Evolutionary conservation across 1,139 yeast genomes (phyloP).

Genomic region (Nadsonia commutata): DNA sequence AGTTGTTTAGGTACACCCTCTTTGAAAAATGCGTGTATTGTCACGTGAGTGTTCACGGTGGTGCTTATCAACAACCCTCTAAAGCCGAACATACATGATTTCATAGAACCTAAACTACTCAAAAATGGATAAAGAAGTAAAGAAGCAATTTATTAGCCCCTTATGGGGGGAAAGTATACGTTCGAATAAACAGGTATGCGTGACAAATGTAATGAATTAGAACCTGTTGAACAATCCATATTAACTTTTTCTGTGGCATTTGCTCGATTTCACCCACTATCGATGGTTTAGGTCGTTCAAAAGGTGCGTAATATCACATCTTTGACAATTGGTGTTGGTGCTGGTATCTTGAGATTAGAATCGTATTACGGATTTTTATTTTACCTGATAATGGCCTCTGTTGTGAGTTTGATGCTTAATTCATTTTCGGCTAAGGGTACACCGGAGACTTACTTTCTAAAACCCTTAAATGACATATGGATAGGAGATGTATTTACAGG

Average conservation of each 20-base stretch:
- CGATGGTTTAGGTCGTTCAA: slow-evolving; percentile 28
- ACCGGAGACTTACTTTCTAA: slow-evolving; percentile 35
- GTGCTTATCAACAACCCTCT: too few relatives aligned
- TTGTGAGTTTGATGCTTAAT: slow-evolving; percentile 32
- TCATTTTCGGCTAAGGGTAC: slow-evolving; percentile 29
- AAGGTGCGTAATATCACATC: slow-evolving; percentile 52
- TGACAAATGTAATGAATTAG: too few relatives aligned
- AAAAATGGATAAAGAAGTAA: background rate
- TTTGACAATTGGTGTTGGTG: slow-evolving; percentile 50
- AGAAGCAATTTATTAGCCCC: background rate
- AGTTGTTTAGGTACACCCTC: too few relatives aligned
- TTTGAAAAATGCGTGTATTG: too few relatives aligned
- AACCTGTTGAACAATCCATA: too few relatives aligned
- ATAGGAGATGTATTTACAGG: slow-evolving; percentile 42
- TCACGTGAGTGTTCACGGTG: too few relatives aligned
- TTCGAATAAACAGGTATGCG: background rate
- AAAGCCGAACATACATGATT: too few relatives aligned
- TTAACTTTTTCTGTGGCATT: too few relatives aligned
- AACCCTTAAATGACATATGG: slow-evolving; percentile 43
- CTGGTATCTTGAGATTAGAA: slow-evolving; percentile 60
- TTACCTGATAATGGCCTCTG: slow-evolving; percentile 36
- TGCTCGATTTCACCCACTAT: too few relatives aligned
- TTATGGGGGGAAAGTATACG: background rate
- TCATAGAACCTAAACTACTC: too few relatives aligned
- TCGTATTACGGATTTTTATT: slow-evolving; percentile 47